These are phyloP conservation scores for Nakazawaea sp. DNA, from an alignment of 805 yeast genomes.

Conservation along the genomic window DNA sequence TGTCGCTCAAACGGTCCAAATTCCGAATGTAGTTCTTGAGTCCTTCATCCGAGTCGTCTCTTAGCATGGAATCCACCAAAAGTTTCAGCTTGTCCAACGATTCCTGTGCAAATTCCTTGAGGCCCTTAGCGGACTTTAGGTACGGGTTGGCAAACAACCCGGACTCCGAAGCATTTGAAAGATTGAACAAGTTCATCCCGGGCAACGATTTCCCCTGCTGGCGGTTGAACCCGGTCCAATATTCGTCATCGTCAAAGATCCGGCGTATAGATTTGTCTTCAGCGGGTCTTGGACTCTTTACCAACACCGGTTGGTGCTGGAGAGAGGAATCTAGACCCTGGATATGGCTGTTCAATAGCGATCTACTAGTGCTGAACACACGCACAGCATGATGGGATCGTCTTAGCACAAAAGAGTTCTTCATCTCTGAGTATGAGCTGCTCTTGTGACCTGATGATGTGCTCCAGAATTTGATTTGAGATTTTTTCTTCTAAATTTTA, in stretches of 20 bases:
- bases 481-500: too few species aligned
- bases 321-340: too few species aligned
- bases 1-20: constrained; percentile 81
- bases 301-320: too few species aligned
- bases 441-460: too few species aligned
- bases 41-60: constrained; percentile 36
- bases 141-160: constrained; percentile 77
- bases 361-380: too few species aligned
- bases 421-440: too few species aligned
- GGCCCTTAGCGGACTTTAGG: constrained; percentile 63
- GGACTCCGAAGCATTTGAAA: constrained; percentile 11
- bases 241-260: constrained; percentile 56
- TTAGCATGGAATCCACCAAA: constrained; percentile 51
- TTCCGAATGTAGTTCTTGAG: constrained; percentile 46
- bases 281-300: not conserved
- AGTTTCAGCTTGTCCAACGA: constrained; percentile 62
- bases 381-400: too few species aligned
- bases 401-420: too few species aligned
- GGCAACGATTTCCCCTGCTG: constrained; percentile 12
- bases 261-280: constrained; percentile 28
- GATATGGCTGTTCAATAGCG: too few species aligned
- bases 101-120: constrained; percentile 55
- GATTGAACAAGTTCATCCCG: not conserved
- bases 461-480: too few species aligned
- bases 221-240: constrained; percentile 46